phyloP scores from a whole-genome alignment of 1,284 basidiomycete genomes.

The Malassezia arunalokei region DNA sequence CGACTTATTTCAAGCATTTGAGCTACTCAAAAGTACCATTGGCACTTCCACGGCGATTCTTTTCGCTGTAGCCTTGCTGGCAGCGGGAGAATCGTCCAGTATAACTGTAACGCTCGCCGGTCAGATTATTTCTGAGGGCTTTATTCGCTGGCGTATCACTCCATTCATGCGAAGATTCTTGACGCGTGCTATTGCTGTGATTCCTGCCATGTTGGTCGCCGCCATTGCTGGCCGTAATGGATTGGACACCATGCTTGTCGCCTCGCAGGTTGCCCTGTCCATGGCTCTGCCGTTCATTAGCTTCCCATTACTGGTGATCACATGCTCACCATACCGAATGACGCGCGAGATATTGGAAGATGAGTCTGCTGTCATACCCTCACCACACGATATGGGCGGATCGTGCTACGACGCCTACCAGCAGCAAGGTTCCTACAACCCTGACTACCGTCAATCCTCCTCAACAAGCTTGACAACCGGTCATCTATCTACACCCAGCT shows the following conservation, averaged over 20 bases:
- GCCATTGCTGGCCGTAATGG: constrained; percentile 62
- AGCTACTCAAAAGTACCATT: constrained; percentile 24
- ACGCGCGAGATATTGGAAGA: constrained; percentile 2
- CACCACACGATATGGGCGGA: not conserved
- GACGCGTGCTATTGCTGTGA: constrained; percentile 69
- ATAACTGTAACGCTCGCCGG: constrained; percentile 86
- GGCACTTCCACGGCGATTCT: constrained; percentile 30
- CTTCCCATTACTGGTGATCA: constrained; percentile 34
- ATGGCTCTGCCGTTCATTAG: constrained; percentile 64
- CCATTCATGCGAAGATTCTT: constrained; percentile 67
- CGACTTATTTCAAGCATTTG: constrained; percentile 35
- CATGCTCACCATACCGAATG: constrained; percentile 18
- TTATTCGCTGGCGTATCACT: constrained; percentile 76
- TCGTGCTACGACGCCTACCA: not conserved
- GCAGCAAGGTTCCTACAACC: not conserved
- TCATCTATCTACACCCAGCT: not conserved
- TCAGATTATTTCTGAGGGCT: constrained; percentile 82
- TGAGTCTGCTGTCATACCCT: not conserved
- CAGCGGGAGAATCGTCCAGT: constrained; percentile 79
- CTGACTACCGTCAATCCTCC: not conserved
- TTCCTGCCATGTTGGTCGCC: constrained; percentile 75
- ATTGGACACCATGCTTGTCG: constrained; percentile 68
- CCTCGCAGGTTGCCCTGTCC: constrained; percentile 73
- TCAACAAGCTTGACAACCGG: not conserved
- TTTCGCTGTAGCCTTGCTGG: constrained; percentile 46